These are phyloP conservation scores for Protoeuglena noctilucae DNA, from an alignment of 139 green algal species.

Conservation along the genomic window DNA sequence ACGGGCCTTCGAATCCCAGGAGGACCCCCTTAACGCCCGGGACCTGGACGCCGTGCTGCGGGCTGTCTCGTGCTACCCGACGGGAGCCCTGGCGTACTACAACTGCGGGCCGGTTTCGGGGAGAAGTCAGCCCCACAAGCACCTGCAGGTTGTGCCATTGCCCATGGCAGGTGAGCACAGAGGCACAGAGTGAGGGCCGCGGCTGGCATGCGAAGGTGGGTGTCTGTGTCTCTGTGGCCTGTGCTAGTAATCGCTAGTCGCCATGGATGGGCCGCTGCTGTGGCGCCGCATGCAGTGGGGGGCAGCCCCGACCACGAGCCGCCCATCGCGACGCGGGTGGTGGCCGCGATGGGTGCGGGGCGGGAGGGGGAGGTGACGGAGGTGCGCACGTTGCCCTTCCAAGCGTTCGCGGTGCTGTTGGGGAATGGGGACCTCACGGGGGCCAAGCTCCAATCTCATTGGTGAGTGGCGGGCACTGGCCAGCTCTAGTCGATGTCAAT, in stretches of 20 bases:
- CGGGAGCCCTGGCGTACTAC: conserved; percentile 59
- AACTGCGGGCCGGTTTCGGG: conserved; percentile 56
- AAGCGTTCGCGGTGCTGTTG: conserved; percentile 11
- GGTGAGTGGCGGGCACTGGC: neutral
- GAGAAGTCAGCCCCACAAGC: conserved; percentile 69
- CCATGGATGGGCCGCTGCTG: neutral
- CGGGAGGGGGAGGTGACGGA: conserved; percentile 3
- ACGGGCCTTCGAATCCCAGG: conserved; percentile 42
- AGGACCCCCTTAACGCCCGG: conserved; percentile 28
- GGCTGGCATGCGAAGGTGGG: too few relatives aligned
- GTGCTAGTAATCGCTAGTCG: neutral
- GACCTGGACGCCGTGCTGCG: conserved; percentile 7
- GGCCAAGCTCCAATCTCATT: too few relatives aligned
- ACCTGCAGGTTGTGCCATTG: conserved; percentile 37
- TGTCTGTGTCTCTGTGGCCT: conserved; percentile 2
- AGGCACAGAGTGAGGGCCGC: too few relatives aligned
- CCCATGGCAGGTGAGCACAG: too few relatives aligned
- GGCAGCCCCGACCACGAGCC: neutral
- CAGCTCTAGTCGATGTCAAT: neutral
- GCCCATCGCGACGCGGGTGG: neutral
- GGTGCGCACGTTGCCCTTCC: conserved; percentile 19
- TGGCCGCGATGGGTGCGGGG: neutral
- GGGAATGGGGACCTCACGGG: too few relatives aligned
- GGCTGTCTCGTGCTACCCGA: conserved; percentile 26
- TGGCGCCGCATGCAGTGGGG: conserved; percentile 21